Percentiles rank a stretch among this genome's conserved stretches.
These are phyloP conservation scores for Mortierella sp. DNA, from an alignment of 371 early-diverging fungal species.

Conservation along the genomic window DNA sequence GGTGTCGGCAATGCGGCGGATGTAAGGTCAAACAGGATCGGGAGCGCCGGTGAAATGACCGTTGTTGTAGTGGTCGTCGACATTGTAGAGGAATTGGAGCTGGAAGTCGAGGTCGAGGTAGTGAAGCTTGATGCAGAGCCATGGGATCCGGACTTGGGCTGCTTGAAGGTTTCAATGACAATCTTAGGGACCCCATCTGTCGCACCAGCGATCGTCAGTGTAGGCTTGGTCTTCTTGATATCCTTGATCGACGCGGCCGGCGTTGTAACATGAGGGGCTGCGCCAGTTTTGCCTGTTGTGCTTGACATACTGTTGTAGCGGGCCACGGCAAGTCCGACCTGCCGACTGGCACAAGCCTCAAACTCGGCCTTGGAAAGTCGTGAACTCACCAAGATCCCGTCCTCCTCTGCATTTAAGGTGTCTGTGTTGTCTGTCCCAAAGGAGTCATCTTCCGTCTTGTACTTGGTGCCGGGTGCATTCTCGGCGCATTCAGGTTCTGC, in stretches of 20 bases:
- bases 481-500: neutral
- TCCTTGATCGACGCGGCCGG: neutral
- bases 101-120: neutral
- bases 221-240: neutral
- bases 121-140: neutral
- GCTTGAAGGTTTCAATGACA: conserved; percentile 2
- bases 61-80: neutral
- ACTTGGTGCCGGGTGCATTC: too few relatives aligned
- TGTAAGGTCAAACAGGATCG: conserved; percentile 43
- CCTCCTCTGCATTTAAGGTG: neutral
- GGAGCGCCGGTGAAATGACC: conserved; percentile 22
- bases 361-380: conserved; percentile 16
- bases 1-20: conserved; percentile 35
- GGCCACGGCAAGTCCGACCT: neutral
- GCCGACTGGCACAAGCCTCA: neutral
- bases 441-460: neutral
- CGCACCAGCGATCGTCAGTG: too few relatives aligned
- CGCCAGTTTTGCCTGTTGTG: neutral
- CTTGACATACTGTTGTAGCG: neutral
- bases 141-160: neutral
- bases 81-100: neutral
- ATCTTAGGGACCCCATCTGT: conserved; percentile 9
- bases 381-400: conserved; percentile 4
- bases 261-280: neutral
- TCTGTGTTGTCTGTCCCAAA: too few relatives aligned